Percentiles rank a stretch among this genome's conserved stretches.
Conservation (phyloP, 768 basidiomycete genomes). For the Imleria badia region DNA sequence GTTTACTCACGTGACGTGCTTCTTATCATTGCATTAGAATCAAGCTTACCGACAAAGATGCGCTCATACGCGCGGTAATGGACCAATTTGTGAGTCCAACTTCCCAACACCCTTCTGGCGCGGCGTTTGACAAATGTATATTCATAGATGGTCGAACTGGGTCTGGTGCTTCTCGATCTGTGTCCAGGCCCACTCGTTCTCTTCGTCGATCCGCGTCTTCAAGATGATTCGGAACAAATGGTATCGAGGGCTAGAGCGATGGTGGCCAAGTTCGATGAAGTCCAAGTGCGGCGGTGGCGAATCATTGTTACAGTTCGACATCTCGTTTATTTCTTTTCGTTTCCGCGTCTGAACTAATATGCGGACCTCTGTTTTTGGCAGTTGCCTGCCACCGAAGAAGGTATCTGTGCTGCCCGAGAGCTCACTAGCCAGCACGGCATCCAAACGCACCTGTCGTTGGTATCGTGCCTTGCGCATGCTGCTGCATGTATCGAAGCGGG, state of each 20-base stretch:
- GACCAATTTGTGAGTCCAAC: slow-evolving; percentile 32
- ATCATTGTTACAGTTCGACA: slow-evolving; percentile 49
- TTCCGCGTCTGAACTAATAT: neutral
- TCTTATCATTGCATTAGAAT: slow-evolving; percentile 7
- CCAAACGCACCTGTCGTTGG: slow-evolving; percentile 49
- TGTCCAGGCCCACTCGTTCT: slow-evolving; percentile 48
- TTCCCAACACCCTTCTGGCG: neutral
- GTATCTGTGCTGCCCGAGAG: slow-evolving; percentile 45
- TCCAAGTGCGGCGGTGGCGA: slow-evolving; percentile 38
- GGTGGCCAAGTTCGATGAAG: slow-evolving; percentile 40
- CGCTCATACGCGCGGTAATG: slow-evolving; percentile 20
- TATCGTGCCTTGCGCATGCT: slow-evolving; percentile 55
- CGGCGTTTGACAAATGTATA: neutral
- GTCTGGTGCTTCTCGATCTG: slow-evolving; percentile 42
- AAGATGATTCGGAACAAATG: slow-evolving; percentile 39
- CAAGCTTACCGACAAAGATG: slow-evolving; percentile 12
- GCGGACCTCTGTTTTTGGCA: slow-evolving; percentile 17
- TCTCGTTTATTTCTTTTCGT: neutral
- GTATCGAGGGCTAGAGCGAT: slow-evolving; percentile 43
- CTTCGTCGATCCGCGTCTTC: slow-evolving; percentile 51
- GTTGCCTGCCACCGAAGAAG: slow-evolving; percentile 60
- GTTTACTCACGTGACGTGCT: neutral
- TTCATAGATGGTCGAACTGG: slow-evolving; percentile 52
- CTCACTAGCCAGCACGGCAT: slow-evolving; percentile 42
- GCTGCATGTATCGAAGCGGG: slow-evolving; percentile 54